Evolutionary conservation across 345 rosid genomes (phyloP).

Genomic region (Hevea brasiliensis): DNA sequence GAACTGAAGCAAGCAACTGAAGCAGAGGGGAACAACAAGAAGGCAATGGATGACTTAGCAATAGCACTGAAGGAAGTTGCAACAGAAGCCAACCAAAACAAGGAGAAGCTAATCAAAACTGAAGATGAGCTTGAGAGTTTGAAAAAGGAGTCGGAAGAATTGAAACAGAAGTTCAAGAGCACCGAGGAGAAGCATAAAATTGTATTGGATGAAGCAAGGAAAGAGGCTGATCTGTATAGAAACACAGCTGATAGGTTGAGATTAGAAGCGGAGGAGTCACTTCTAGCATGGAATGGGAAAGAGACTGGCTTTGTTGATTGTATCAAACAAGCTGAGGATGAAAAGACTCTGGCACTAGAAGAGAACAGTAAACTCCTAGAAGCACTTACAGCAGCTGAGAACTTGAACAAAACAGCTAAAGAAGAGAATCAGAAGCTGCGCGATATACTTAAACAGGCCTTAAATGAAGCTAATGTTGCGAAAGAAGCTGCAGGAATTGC

Average conservation of each 20-base stretch:
- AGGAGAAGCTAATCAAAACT: slow-evolving; percentile 46
- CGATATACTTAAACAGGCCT: slow-evolving; percentile 82
- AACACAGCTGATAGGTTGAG: slow-evolving; percentile 66
- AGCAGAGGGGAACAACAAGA: slow-evolving; percentile 76
- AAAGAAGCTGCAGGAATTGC: slow-evolving; percentile 86
- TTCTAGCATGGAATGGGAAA: slow-evolving; percentile 74
- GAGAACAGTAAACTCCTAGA: slow-evolving; percentile 53
- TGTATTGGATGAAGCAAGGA: slow-evolving; percentile 42
- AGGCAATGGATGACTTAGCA: slow-evolving; percentile 87
- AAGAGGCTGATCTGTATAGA: slow-evolving; percentile 51
- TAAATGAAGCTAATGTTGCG: slow-evolving; percentile 80
- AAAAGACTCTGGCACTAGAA: slow-evolving; percentile 45
- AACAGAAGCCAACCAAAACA: slow-evolving; percentile 48
- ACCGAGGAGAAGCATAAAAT: slow-evolving; percentile 32
- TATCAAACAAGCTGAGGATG: slow-evolving; percentile 74
- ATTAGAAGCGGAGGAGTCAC: slow-evolving; percentile 76
- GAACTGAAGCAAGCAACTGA: slow-evolving; percentile 50
- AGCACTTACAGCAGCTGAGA: slow-evolving; percentile 46
- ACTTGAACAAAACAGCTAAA: slow-evolving; percentile 38
- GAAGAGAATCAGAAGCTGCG: slow-evolving; percentile 68
- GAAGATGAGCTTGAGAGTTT: slow-evolving; percentile 46
- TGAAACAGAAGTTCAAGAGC: slow-evolving; percentile 35
- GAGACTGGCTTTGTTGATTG: slow-evolving; percentile 67
- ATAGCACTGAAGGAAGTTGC: slow-evolving; percentile 78
- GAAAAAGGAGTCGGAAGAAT: slow-evolving; percentile 34